These are phyloP conservation scores for Talaromyces verruculosus DNA, from an alignment of 2,329 filamentous ascomycete species.

Conservation along the genomic window DNA sequence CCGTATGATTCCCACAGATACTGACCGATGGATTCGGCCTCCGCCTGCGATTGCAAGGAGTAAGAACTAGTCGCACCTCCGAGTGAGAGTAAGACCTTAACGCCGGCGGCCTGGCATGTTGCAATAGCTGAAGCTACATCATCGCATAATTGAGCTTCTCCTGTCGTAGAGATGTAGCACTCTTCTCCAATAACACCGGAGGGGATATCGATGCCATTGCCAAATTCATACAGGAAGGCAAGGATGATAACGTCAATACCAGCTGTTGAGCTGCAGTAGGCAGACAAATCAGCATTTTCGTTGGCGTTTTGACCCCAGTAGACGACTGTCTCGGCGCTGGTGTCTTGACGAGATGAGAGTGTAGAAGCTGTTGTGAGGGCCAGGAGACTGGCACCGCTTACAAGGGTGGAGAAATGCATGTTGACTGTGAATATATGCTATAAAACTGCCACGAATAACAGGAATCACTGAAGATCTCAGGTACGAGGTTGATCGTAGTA, in stretches of 20 bases:
- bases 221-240: slow-evolving; percentile 46
- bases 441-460: too few relatives aligned
- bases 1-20: slow-evolving; percentile 49
- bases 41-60: slow-evolving; percentile 35
- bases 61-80: slow-evolving; percentile 46
- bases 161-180: slow-evolving; percentile 18
- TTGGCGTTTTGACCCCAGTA: slow-evolving; percentile 21
- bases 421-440: background rate
- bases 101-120: slow-evolving; percentile 45
- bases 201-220: slow-evolving; percentile 23
- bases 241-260: slow-evolving; percentile 49
- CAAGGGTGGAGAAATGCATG: background rate
- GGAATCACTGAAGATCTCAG: background rate
- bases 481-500: background rate
- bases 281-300: slow-evolving; percentile 14
- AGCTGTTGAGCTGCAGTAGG: slow-evolving; percentile 41
- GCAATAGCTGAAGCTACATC: slow-evolving; percentile 43
- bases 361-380: background rate
- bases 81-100: slow-evolving; percentile 49
- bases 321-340: slow-evolving; percentile 10
- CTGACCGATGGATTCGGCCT: slow-evolving; percentile 44
- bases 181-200: slow-evolving; percentile 18
- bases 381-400: slow-evolving; percentile 2
- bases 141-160: slow-evolving; percentile 34
- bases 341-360: background rate